Conservation (phyloP, 1,139 yeast genomes). For the Blastobotrys arbuscula region DNA sequence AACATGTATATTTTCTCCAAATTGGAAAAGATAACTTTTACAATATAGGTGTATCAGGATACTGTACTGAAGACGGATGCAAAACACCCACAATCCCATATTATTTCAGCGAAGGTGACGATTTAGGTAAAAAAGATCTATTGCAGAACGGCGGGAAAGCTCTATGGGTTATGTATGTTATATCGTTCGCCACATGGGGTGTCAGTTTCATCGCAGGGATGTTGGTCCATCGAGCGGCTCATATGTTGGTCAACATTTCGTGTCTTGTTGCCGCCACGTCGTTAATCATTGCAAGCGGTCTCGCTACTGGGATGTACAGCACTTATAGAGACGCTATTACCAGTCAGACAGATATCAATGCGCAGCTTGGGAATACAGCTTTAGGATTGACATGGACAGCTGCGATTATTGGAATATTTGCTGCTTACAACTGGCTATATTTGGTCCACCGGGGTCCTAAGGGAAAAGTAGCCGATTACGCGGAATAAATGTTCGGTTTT, state of each 20-base stretch:
- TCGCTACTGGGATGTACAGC: constrained; percentile 7
- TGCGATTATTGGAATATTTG: background rate
- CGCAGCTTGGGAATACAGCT: background rate
- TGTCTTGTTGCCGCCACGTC: background rate
- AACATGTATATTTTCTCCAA: constrained; percentile 4
- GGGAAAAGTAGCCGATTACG: no score
- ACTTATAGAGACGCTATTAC: background rate
- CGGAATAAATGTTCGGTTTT: no score
- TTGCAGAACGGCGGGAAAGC: constrained; percentile 8
- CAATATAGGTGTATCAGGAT: constrained; percentile 7
- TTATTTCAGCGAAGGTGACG: background rate
- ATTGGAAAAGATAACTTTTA: background rate
- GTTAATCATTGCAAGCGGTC: background rate
- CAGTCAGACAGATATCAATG: background rate
- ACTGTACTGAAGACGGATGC: constrained; percentile 6
- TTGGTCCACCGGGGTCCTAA: background rate
- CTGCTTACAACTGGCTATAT: background rate
- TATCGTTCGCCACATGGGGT: constrained; percentile 2
- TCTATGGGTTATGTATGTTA: constrained; percentile 6
- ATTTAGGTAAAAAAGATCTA: background rate
- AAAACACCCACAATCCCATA: constrained; percentile 6
- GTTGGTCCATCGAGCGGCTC: background rate
- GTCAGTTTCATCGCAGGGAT: background rate
- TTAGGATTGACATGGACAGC: constrained; percentile 6
- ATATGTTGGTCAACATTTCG: background rate